A percentile compares a stretch with the other conserved stretches of the same genome.
These are phyloP conservation scores for Carex arenaria DNA, from an alignment of 202 grass and related monocot genomes.

Conservation along the genomic window DNA sequence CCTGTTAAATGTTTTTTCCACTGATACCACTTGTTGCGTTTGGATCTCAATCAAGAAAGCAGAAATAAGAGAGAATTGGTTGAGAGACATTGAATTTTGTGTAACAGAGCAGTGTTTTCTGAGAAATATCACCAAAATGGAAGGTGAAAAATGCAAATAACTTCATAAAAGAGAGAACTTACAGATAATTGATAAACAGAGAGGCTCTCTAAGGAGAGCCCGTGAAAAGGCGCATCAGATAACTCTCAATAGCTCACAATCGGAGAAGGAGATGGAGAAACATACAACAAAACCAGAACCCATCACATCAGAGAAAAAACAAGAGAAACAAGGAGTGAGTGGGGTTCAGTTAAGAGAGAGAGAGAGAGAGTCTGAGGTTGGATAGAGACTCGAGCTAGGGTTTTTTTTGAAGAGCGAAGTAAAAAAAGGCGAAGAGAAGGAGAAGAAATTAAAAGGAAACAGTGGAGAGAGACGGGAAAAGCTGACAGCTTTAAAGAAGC, in stretches of 20 bases:
- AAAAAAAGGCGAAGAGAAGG: conserved; percentile 30
- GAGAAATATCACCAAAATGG: neutral
- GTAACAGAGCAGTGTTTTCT: neutral
- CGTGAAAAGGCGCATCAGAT: conserved; percentile 12
- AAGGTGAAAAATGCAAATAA: neutral
- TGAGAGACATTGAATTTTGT: neutral
- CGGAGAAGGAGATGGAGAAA: neutral
- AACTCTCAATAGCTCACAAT: neutral
- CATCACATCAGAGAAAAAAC: conserved; percentile 6
- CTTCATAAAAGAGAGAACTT: neutral
- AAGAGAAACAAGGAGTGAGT: conserved; percentile 1
- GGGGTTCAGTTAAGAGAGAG: conserved; percentile 1
- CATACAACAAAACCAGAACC: neutral
- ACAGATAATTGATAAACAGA: neutral
- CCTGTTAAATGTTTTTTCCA: neutral
- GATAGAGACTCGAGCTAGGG: conserved; percentile 29
- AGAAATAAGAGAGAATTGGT: neutral
- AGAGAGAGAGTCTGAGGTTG: neutral
- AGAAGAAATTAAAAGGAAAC: conserved; percentile 17
- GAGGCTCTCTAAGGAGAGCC: conserved; percentile 29
- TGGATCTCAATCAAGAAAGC: neutral
- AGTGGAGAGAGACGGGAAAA: conserved; percentile 35
- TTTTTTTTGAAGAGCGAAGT: conserved; percentile 26
- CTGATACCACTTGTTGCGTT: neutral
- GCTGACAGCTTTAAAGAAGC: conserved; percentile 87